These are phyloP conservation scores for Camptophora hylomeconis DNA, from an alignment of 2,329 filamentous ascomycete genomes.

Conservation along the genomic window DNA sequence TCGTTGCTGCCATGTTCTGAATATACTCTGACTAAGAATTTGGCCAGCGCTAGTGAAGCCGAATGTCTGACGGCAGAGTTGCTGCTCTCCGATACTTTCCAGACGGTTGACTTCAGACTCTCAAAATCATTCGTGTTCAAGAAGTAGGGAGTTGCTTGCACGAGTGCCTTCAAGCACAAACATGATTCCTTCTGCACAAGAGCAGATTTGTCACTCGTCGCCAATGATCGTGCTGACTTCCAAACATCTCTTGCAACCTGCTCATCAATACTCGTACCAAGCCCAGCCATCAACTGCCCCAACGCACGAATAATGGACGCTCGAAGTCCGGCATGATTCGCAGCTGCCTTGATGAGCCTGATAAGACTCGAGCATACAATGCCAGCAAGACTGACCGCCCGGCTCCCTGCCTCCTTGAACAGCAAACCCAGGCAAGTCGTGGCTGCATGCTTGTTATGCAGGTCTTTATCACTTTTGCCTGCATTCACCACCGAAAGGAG, in stretches of 20 bases:
- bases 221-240: conserved; percentile 74
- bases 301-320: conserved; percentile 65
- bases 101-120: conserved; percentile 65
- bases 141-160: conserved; percentile 65
- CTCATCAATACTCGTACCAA: conserved; percentile 70
- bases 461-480: conserved; percentile 66
- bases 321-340: conserved; percentile 68
- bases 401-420: conserved; percentile 86
- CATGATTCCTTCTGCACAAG: conserved; percentile 70
- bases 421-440: conserved; percentile 77
- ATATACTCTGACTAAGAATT: conserved; percentile 70
- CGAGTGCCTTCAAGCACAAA: conserved; percentile 61
- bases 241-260: conserved; percentile 74
- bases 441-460: conserved; percentile 73
- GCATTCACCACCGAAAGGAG: conserved; percentile 58
- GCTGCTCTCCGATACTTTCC: conserved; percentile 74
- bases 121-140: conserved; percentile 85
- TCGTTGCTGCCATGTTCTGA: conserved; percentile 45
- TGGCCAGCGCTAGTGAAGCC: conserved; percentile 71
- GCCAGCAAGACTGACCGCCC: conserved; percentile 70
- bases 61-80: conserved; percentile 68
- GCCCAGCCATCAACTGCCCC: conserved; percentile 62
- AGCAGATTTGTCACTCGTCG: conserved; percentile 66
- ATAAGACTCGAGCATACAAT: conserved; percentile 59
- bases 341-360: conserved; percentile 67